Evolutionary conservation across 495 filamentous ascomycete species (phyloP).

Genomic region (Lepidopterella palustris): DNA sequence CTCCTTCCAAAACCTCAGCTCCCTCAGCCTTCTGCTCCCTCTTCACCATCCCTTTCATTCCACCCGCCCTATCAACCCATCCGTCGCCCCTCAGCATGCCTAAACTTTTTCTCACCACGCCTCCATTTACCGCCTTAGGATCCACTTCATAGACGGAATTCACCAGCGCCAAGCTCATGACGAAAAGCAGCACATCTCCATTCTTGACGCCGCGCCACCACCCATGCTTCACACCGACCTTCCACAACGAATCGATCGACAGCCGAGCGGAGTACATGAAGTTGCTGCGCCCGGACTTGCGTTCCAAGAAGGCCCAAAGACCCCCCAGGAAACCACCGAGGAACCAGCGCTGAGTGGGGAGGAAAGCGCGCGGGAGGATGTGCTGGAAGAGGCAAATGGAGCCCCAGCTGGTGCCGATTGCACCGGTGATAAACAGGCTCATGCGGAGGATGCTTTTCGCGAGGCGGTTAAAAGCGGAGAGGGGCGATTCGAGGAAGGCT

Average conservation of each 20-base stretch:
- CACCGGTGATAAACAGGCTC: constrained; percentile 66
- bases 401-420: constrained; percentile 76
- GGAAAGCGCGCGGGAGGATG: constrained; percentile 61
- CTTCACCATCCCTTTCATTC: constrained; percentile 23
- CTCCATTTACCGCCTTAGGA: constrained; percentile 59
- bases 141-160: constrained; percentile 71
- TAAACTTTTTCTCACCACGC: constrained; percentile 62
- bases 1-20: background rate
- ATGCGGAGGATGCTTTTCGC: constrained; percentile 58
- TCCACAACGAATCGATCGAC: constrained; percentile 77
- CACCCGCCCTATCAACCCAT: constrained; percentile 43
- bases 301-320: constrained; percentile 69
- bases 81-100: constrained; percentile 69
- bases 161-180: constrained; percentile 65
- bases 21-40: constrained; percentile 24
- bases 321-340: constrained; percentile 80
- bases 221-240: constrained; percentile 78
- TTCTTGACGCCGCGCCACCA: constrained; percentile 74
- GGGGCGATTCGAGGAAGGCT: constrained; percentile 57
- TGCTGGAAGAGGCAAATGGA: constrained; percentile 80
- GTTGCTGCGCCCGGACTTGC: constrained; percentile 52
- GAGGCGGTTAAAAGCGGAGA: constrained; percentile 57
- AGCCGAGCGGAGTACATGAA: constrained; percentile 67
- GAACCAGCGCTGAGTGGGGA: constrained; percentile 83
- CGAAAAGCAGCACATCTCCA: constrained; percentile 79